phyloP scores from a whole-genome alignment of 2,329 filamentous ascomycete species.

The Stromatinia cepivora region DNA sequence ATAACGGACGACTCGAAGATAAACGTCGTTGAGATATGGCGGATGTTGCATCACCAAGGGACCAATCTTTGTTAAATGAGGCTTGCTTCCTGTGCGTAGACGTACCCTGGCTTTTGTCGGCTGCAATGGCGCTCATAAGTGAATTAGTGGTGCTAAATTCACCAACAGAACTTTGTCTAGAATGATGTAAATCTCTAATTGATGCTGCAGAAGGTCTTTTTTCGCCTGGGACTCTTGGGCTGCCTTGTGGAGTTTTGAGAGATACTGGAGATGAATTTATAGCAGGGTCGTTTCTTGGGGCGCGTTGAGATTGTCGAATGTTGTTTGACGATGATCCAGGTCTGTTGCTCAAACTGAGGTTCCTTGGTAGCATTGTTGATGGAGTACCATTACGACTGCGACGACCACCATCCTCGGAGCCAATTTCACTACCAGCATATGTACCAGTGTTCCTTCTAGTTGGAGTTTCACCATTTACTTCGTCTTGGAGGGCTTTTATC shows the following conservation, averaged over 20 bases:
- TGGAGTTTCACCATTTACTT: constrained; percentile 61
- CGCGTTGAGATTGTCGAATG: constrained; percentile 37
- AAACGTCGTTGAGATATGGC: constrained; percentile 35
- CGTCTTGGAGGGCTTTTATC: constrained; percentile 87
- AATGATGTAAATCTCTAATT: constrained; percentile 78
- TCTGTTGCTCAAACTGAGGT: constrained; percentile 37
- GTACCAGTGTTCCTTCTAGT: constrained; percentile 56
- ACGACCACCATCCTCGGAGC: constrained; percentile 53
- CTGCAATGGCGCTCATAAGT: constrained; percentile 46
- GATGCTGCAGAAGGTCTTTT: constrained; percentile 76
- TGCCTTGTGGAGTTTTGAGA: constrained; percentile 42
- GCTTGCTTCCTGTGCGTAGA: constrained; percentile 61
- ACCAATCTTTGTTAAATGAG: constrained; percentile 72
- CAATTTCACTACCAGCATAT: constrained; percentile 57
- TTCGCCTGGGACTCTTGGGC: constrained; percentile 45
- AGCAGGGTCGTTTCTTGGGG: constrained; percentile 42
- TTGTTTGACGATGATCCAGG: constrained; percentile 33
- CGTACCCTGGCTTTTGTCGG: constrained; percentile 27
- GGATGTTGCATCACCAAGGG: constrained; percentile 50
- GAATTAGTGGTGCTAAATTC: constrained; percentile 46
- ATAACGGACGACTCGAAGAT: constrained; percentile 22
- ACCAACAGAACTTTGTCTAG: constrained; percentile 70
- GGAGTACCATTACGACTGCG: constrained; percentile 46
- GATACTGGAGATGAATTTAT: constrained; percentile 47
- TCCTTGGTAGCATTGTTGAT: constrained; percentile 36